Evolutionary conservation across 169 alveolate species (phyloP).

Genomic region (Plasmodium falciparum): DNA sequence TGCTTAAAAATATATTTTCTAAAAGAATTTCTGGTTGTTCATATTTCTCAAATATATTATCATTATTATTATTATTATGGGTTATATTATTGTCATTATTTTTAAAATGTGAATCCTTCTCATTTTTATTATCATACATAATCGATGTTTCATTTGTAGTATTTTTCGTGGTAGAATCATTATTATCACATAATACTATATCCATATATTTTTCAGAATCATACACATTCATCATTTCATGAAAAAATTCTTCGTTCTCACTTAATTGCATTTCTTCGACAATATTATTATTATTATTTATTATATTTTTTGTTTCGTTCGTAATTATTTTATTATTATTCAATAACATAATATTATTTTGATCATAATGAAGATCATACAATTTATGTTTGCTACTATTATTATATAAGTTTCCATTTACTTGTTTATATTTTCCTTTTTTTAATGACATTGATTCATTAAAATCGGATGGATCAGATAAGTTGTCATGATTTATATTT

Average conservation of each 20-base stretch:
- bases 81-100: not conserved
- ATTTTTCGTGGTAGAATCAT: not conserved
- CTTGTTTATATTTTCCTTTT: too few species aligned
- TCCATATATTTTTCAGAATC: conserved; percentile 10
- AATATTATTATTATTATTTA: not conserved
- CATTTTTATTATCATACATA: not conserved
- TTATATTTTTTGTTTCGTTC: too few species aligned
- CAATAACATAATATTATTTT: too few species aligned
- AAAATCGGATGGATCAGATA: not conserved
- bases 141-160: not conserved
- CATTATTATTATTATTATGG: conserved; percentile 1
- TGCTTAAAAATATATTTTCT: conserved; percentile 35
- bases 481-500: not conserved
- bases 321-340: too few species aligned
- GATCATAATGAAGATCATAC: too few species aligned
- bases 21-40: conserved; percentile 3
- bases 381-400: too few species aligned
- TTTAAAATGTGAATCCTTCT: not conserved
- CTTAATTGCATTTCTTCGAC: conserved; percentile 32
- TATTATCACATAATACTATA: not conserved
- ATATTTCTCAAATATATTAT: conserved; percentile 13
- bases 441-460: too few species aligned
- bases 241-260: conserved; percentile 70
- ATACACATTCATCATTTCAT: conserved; percentile 15
- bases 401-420: too few species aligned